phyloP scores from a whole-genome alignment of 1,284 basidiomycete species.

The Rhodotorula sp. region DNA sequence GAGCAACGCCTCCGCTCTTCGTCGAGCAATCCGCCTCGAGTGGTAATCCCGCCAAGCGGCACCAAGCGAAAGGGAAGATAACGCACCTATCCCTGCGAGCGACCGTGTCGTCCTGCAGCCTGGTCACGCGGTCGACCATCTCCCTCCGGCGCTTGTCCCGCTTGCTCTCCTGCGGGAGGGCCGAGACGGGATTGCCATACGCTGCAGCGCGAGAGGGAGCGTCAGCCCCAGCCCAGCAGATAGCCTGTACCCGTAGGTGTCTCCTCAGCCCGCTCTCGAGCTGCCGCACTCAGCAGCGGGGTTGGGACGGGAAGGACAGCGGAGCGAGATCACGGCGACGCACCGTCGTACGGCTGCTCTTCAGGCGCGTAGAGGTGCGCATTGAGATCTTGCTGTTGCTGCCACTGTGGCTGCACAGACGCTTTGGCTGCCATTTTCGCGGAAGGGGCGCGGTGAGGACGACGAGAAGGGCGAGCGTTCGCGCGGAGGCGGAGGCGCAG shows the following conservation, averaged over 20 bases:
- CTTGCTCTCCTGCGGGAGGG: slow-evolving; percentile 48
- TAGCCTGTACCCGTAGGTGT: too few species aligned
- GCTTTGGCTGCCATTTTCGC: not conserved
- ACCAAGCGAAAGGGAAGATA: too few species aligned
- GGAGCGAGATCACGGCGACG: not conserved
- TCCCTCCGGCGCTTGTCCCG: slow-evolving; percentile 57
- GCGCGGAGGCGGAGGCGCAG: too few species aligned
- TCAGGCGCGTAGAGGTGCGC: slow-evolving; percentile 13
- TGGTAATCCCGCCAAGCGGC: too few species aligned
- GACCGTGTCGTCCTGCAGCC: slow-evolving; percentile 55
- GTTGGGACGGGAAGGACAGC: not conserved
- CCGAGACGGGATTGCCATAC: not conserved
- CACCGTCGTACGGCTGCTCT: slow-evolving; percentile 12
- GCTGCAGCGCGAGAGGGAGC: not conserved
- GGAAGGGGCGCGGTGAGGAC: not conserved
- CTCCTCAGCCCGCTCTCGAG: too few species aligned
- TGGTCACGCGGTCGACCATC: slow-evolving; percentile 57
- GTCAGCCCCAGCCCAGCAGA: not conserved
- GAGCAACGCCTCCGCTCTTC: not conserved
- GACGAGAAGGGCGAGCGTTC: not conserved
- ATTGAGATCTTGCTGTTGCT: not conserved
- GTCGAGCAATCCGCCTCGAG: not conserved
- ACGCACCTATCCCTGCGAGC: slow-evolving; percentile 55
- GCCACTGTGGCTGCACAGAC: not conserved
- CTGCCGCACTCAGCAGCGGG: too few species aligned